Evolutionary conservation across 305 asterid genomes (phyloP), one percentile per base, ranked within the genome.

Genomic region (Stenogyne calaminthoides): DNA sequence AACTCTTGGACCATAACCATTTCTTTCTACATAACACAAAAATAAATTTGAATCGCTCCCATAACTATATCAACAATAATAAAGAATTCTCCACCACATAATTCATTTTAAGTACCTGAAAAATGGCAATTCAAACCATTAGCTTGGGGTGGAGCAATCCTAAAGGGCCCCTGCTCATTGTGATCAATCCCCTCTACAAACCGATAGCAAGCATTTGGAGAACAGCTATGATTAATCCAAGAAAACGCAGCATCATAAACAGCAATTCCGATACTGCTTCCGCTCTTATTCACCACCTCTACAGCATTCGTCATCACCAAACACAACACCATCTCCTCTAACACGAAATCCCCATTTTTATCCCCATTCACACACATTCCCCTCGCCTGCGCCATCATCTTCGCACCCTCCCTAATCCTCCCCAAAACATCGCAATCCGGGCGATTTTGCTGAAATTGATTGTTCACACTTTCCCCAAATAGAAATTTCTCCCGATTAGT

Each of bases 161-260:
- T 76, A 60, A 77, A 51, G 64, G 29, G 64, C 15, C 3, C 20
- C 39, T 19, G 57, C 18, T 75, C 74, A 11, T 62, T 44, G 1
- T 15, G 57, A 1, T 70, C 69, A 11, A n/a, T 16, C 40, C 49
- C 77, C n/a, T 74, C 27, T 2, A 46, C 39, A 73, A 89, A 93
- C 58, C 89, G 72, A 65, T 84, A 90, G 77, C 90, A 88, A 55
- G 88, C 84, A 78, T 88, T 90, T 7, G 98, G 98, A 73, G 93
- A 85, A 58, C 98, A 93, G 59, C 97, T 88, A 68, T 93, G 97
- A 83, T 92, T 92, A 27, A 90, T 85, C 96, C 96, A 92, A 20
- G 98, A 90, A 83, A 90, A 88, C 10, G 70, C 6, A 58, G 81
- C 7, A 73, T 79, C 96, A 71, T 92, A 90, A 74, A 92, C 89